Conservation (phyloP, 2,329 filamentous ascomycete genomes). For the Neurospora crassa region DNA sequence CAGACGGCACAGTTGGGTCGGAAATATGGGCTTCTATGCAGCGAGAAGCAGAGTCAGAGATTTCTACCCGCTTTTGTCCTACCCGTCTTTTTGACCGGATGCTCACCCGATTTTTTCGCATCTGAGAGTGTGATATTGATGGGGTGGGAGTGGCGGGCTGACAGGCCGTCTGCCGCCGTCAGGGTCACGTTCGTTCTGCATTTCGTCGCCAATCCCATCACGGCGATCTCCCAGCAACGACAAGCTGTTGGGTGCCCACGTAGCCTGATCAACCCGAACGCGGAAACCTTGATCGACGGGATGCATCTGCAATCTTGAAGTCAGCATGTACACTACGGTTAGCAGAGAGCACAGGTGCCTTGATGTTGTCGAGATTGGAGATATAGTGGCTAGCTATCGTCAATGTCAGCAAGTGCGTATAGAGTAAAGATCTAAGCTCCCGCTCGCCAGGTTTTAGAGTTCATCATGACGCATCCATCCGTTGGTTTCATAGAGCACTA, state of each 20-base stretch:
- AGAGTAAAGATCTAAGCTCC: not conserved
- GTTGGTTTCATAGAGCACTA: not conserved
- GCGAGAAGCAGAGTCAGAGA: not conserved
- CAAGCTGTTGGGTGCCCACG: slow-evolving; percentile 29
- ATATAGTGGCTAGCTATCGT: not conserved
- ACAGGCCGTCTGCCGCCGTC: not conserved
- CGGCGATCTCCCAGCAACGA: slow-evolving; percentile 18
- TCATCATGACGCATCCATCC: not conserved
- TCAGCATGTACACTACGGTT: not conserved
- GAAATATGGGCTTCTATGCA: not conserved
- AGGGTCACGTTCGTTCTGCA: not conserved
- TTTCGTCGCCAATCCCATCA: not conserved
- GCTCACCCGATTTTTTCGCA: not conserved
- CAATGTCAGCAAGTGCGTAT: not conserved
- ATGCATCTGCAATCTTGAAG: not conserved
- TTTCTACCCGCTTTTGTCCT: not conserved
- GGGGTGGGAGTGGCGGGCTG: not conserved
- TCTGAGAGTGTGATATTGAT: not conserved
- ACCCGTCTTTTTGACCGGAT: not conserved
- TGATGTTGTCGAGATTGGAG: not conserved
- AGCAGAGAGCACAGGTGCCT: not conserved
- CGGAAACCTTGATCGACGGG: not conserved
- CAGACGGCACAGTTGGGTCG: not conserved
- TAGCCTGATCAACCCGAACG: slow-evolving; percentile 18
- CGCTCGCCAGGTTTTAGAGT: not conserved